These are phyloP conservation scores for Grosmannia clavigera DNA, from an alignment of 2,329 filamentous ascomycete species.

Conservation along the genomic window DNA sequence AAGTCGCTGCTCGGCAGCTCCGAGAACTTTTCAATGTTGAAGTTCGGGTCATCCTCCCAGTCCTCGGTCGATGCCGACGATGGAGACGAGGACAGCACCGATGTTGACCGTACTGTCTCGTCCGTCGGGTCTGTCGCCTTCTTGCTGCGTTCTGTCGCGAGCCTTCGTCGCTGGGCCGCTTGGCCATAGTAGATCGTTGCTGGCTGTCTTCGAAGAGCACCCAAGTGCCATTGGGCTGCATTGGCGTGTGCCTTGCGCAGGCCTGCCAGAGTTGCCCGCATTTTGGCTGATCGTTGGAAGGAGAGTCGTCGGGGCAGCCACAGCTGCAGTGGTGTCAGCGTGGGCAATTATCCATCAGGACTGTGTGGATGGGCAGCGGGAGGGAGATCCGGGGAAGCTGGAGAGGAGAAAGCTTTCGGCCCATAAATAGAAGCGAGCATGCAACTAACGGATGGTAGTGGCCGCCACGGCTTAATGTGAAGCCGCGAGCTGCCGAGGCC, in stretches of 20 bases:
- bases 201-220: neutral
- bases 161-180: neutral
- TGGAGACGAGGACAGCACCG: constrained; percentile 8
- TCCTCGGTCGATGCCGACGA: constrained; percentile 24
- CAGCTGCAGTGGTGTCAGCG: constrained; percentile 7
- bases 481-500: neutral
- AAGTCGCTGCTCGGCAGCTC: constrained; percentile 70
- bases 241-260: neutral
- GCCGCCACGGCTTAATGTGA: neutral
- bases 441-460: neutral
- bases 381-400: constrained; percentile 4
- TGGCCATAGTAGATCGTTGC: neutral
- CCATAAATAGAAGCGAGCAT: neutral
- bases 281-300: neutral
- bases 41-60: constrained; percentile 67
- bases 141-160: neutral
- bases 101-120: constrained; percentile 5
- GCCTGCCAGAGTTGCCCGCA: constrained; percentile 7
- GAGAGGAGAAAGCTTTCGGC: neutral
- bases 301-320: constrained; percentile 2
- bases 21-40: constrained; percentile 60
- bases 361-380: neutral
- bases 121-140: neutral
- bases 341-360: constrained; percentile 8
- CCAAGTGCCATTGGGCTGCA: neutral